Base-by-base conservation (phyloP, 2,329 filamentous ascomycete genomes). In the Coleophoma crateriformis region DNA sequence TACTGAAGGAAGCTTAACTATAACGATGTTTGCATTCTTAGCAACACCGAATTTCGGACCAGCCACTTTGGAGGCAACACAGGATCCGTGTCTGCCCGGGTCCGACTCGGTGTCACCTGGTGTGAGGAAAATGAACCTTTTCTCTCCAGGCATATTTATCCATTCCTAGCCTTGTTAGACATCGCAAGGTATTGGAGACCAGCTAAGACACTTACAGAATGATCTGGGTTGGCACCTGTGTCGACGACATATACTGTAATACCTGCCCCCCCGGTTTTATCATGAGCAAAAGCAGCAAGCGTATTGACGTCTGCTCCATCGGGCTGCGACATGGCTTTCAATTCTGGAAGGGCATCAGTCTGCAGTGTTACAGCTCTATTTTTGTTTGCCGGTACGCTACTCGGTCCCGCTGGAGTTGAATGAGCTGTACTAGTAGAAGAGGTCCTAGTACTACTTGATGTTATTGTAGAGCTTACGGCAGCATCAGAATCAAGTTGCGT, bases 1-100 rank as follows among this genome's bases (percentile, higher is more conserved):
- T n/a, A 8, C 14, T 7, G 6, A 7, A 22, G 40, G 40, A 8
- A 43, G 42, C 33, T 49, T 49, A 46, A 46, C 47, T 22, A 49
- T 46, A 11, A 49, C 47, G 37, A 49, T 46, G 22, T 49, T 46
- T n/a, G 32, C 47, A 6, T 49, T 46, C 33, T 49, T 49, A 8
- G 40, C 40, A n/a, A 46, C 33, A 20, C 47, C 47, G 34, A 44
- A 49, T 2, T 8, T 19, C 4, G 20, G 33, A 8, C 47, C 47
- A 14, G 47, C 47, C 12, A 49, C 42, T 33, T 32, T 47, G 10
- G 47, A 49, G 13, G 43, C 12, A n/a, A 49, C 42, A 46, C 47
- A 46, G 20, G 42, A 15, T 22, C 47, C 47, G 43, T 49, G 47
- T 15, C 27, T 46, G 17, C 14, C 14, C 6, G 17, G 14, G 17